phyloP scores from a whole-genome alignment of 192 early-diverging fungal species.

The Gryganskiella cystojenkinii region DNA sequence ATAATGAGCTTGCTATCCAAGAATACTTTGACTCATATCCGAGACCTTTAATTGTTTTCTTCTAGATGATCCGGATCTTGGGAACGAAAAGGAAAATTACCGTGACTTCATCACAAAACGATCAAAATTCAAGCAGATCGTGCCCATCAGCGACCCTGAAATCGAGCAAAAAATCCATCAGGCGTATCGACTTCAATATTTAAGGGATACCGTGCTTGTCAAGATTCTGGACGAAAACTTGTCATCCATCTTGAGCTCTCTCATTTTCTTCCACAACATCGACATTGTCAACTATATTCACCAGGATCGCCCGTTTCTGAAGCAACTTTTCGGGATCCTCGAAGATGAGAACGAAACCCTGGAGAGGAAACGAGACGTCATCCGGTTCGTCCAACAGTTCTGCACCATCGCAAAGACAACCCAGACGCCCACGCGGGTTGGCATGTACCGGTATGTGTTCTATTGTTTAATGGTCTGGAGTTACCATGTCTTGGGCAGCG shows the following conservation, averaged over 20 bases:
- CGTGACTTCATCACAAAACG: conserved; percentile 74
- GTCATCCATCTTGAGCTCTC: conserved; percentile 74
- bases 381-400: conserved; percentile 85
- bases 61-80: conserved; percentile 81
- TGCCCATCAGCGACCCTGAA: conserved; percentile 79
- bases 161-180: conserved; percentile 86
- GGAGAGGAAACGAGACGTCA: conserved; percentile 77
- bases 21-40: no score
- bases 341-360: conserved; percentile 50
- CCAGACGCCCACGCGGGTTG: conserved; percentile 66
- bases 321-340: conserved; percentile 77
- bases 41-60: neutral
- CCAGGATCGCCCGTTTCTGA: conserved; percentile 74
- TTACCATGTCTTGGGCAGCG: neutral
- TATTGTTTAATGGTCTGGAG: conserved; percentile 5
- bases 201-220: conserved; percentile 88
- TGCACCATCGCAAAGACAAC: conserved; percentile 79
- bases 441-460: conserved; percentile 69
- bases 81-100: conserved; percentile 76
- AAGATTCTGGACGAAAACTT: conserved; percentile 82
- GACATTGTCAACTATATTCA: conserved; percentile 85
- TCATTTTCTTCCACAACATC: conserved; percentile 86
- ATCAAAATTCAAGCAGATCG: conserved; percentile 75
- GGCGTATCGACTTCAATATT: conserved; percentile 86
- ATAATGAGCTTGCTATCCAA: no score